phyloP scores from a whole-genome alignment of 2,329 filamentous ascomycete species.

The Chaetomium strumarium region DNA sequence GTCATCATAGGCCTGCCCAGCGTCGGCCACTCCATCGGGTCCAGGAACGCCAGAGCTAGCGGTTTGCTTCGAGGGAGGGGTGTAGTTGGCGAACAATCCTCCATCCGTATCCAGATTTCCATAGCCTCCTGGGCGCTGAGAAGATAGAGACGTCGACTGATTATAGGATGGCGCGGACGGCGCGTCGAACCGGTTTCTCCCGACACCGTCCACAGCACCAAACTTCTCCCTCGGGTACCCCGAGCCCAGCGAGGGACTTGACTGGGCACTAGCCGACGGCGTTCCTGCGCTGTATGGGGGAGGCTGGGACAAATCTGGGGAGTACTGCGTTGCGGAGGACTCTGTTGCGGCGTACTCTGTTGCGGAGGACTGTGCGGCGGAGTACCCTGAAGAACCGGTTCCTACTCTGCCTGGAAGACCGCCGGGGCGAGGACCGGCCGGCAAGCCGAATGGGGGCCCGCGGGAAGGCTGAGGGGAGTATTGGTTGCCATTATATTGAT shows the following conservation, averaged over 20 bases:
- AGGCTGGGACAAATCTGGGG: background rate
- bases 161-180: constrained; percentile 28
- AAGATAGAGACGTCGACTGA: constrained; percentile 29
- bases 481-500: constrained; percentile 25
- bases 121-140: constrained; percentile 49
- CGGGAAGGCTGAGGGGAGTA: constrained; percentile 26
- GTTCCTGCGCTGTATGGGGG: background rate
- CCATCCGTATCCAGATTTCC: constrained; percentile 49
- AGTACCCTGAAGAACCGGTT: constrained; percentile 30
- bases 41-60: background rate
- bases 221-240: constrained; percentile 21
- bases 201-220: constrained; percentile 41
- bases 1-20: constrained; percentile 1
- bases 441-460: constrained; percentile 17
- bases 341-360: too few species aligned
- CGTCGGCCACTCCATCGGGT: background rate
- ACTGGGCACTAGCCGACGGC: background rate
- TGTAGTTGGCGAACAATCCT: constrained; percentile 9
- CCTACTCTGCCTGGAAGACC: constrained; percentile 36
- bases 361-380: too few species aligned
- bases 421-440: constrained; percentile 26
- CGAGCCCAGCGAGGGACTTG: constrained; percentile 10
- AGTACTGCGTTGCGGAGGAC: constrained; percentile 35
- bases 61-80: background rate
- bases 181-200: constrained; percentile 47